Base-by-base conservation (phyloP, 2,329 filamentous ascomycete genomes). In the Huntiella bhutanensis region DNA sequence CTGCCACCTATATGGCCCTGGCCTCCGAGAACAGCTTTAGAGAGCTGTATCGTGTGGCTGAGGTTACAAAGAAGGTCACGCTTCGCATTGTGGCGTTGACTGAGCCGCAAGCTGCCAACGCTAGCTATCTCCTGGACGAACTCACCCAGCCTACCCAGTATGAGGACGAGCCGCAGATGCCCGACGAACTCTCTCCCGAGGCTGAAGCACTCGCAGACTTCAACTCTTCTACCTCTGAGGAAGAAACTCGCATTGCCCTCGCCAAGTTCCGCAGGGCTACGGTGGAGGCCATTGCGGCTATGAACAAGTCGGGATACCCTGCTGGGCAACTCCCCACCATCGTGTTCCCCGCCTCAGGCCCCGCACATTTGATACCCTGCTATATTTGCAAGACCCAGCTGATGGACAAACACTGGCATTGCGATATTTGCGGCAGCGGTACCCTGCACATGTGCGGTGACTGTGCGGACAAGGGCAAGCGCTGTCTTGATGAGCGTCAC, bases 1-100 rank as follows among this genome's bases (percentile, higher is more conserved):
- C 85, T 53, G 80, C 71, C 40, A 69, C 77, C 53, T 96, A 82
- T 62, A 74, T 96, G 53, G 69, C 73, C 39, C 77, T 98, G 50
- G 81, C 94, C 60, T 68, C 76, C 51, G 69, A 70, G 59, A 92
- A 94, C 58, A 64, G 93, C 57, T 98, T 94, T 71, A 96, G 95
- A 69, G 91, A 95, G 60, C 79, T 98, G 39, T 88, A 91, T 60
- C 81, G 91, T 56, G 91, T 91, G 53, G 91, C 91, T 53, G 98
- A 95, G 69, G 91, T 91, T 34, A 98, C 98, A 71, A 77, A 87
- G 53, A 98, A 96, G 77, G 78, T 98, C 55, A 87, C 91, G 63
- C 74, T 98, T 50, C 83, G 77, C 53, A 80, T 82, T 34, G 79
- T 74, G 12, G 33, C 16, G 11, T 4, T 42, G 4, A 8, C 17